These are phyloP conservation scores for Mucor irregularis DNA, from an alignment of 371 early-diverging fungal genomes.

Conservation along the genomic window DNA sequence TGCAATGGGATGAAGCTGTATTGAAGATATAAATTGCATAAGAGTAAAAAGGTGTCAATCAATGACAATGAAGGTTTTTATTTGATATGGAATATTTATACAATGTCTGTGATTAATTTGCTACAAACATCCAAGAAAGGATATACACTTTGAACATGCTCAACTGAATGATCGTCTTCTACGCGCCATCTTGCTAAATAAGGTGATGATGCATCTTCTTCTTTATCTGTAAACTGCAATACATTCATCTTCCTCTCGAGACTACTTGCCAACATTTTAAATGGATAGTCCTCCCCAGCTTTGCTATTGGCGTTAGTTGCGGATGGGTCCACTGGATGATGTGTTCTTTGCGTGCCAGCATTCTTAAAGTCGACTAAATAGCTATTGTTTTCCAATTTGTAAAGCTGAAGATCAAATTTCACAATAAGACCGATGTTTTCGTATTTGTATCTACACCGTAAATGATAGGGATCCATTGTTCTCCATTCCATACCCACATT, in stretches of 20 bases:
- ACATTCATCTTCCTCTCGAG: constrained; percentile 12
- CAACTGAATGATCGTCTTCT: constrained; percentile 20
- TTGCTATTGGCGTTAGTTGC: background rate
- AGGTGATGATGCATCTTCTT: constrained; percentile 5
- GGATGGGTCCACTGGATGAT: background rate
- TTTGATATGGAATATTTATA: too few relatives aligned
- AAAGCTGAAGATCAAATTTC: constrained; percentile 94
- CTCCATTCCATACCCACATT: constrained; percentile 94
- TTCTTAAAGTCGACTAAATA: constrained; percentile 95
- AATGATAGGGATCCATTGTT: constrained; percentile 82
- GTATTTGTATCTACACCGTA: constrained; percentile 72
- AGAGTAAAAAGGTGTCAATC: too few relatives aligned
- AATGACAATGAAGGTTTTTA: too few relatives aligned
- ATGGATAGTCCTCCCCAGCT: too few relatives aligned
- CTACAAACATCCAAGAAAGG: constrained; percentile 96
- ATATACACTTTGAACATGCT: constrained; percentile 70
- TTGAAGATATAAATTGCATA: too few relatives aligned
- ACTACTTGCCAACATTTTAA: constrained; percentile 2
- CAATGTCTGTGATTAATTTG: constrained; percentile 91
- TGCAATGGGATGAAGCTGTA: too few relatives aligned
- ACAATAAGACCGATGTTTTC: constrained; percentile 52
- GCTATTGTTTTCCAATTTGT: constrained; percentile 83
- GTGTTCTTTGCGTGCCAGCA: constrained; percentile 42
- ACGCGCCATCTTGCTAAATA: constrained; percentile 21
- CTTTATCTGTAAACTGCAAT: background rate